Evolutionary conservation across 768 basidiomycete genomes (phyloP), one percentile per base, ranked within the genome.

Genomic region (Psilocybe azurescens): DNA sequence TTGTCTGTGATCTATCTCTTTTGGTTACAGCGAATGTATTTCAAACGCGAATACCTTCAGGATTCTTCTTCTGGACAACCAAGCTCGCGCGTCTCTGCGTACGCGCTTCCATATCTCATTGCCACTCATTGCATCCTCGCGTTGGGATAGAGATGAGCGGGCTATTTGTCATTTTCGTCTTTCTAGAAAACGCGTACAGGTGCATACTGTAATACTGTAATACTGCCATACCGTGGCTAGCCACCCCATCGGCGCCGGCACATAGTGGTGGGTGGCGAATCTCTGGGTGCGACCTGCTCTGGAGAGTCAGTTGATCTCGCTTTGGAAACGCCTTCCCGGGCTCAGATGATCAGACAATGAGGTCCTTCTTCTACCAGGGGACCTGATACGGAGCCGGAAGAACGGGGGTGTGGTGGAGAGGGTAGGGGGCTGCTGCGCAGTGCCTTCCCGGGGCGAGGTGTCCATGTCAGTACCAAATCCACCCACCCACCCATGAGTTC

Each of bases 261-360:
- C 29, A 5, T 5, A 36, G 32, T 32, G 32, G 32, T 33, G 18
- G 32, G 32, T 33, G 11, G 16, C 51, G 51, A 33, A 29, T 28
- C 33, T n/a, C 52, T 53, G 41, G 41, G 41, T n/a, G 52, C 32
- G 33, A 33, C 8, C 52, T 53, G 29, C 33, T 53, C 52, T 36
- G n/a, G 52, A 30, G 30, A 18, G 33, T 33, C n/a, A 38, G 38
- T 38, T 55, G 54, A 56, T 61, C 38, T 46, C 14, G n/a, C 38
- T 56, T 47, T 29, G 54, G 38, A 54, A 5, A 52, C 30, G 3
- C 30, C 20, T 33, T 7, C 11, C 1, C 5, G 32, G 11, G 53
- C 49, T 61, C 60, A 61, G 54, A 61, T 61, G 60, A 61, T 61
- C 60, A 61, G 11, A n/a, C 18, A 36, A 10, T n/a, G 32, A 53